Evolutionary conservation across 2,329 filamentous ascomycete species (phyloP).

Genomic region (Elsinoe necatrix): DNA sequence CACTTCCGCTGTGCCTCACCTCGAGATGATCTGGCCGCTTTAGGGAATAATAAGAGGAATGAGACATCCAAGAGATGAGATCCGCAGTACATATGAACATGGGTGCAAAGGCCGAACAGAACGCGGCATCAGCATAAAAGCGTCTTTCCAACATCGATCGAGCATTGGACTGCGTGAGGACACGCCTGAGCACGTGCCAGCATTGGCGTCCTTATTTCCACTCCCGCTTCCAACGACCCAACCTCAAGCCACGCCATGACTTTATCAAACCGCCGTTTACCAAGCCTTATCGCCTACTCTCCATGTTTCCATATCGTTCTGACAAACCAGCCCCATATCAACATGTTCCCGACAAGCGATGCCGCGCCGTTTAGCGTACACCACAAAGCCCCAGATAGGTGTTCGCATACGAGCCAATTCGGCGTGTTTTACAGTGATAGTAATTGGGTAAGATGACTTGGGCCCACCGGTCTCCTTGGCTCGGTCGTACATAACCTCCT

Average conservation of each 20-base stretch:
- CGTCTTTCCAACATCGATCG: background rate
- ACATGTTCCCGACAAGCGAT: slow-evolving; percentile 1
- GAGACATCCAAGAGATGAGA: slow-evolving; percentile 1
- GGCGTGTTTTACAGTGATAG: slow-evolving; percentile 6
- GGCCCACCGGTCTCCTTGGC: background rate
- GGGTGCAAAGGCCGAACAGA: too few species aligned
- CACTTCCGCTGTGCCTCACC: background rate
- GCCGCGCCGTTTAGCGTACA: slow-evolving; percentile 6
- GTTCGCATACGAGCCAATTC: background rate
- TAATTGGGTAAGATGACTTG: background rate
- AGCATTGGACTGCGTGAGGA: too few species aligned
- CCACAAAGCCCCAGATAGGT: background rate
- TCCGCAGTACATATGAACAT: background rate
- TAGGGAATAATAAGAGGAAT: slow-evolving; percentile 1
- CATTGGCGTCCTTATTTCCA: background rate
- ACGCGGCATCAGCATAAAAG: background rate
- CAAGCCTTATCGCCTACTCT: slow-evolving; percentile 1
- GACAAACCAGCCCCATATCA: background rate
- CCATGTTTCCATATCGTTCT: background rate
- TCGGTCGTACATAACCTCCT: background rate
- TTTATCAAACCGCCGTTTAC: slow-evolving; percentile 9
- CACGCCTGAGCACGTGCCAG: background rate
- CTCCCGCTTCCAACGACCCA: slow-evolving; percentile 1
- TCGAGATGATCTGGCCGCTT: background rate
- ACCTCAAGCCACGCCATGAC: slow-evolving; percentile 9